Conservation (phyloP, 768 basidiomycete species). For the Mycena sanguinolenta region DNA sequence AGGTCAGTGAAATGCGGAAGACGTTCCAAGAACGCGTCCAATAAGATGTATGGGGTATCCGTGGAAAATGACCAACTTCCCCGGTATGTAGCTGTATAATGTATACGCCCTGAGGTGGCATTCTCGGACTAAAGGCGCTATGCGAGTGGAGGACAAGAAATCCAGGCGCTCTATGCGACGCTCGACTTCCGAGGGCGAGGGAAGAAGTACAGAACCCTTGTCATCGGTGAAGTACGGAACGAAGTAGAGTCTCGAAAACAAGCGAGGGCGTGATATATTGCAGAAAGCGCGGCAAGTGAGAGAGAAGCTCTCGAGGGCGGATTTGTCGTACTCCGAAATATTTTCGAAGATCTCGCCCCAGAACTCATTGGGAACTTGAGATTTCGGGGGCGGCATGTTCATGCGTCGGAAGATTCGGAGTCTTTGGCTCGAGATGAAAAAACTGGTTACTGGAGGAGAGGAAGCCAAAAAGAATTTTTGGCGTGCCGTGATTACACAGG, state of each 20-base stretch:
- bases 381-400: no score
- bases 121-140: constrained; percentile 12
- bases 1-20: not conserved
- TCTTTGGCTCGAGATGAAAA: no score
- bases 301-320: not conserved
- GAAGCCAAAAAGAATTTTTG: no score
- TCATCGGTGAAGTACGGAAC: not conserved
- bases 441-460: no score
- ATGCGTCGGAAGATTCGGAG: no score
- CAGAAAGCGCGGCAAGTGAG: constrained; percentile 6
- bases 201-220: not conserved
- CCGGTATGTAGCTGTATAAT: no score
- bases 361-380: constrained; percentile 17
- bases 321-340: not conserved
- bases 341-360: constrained; percentile 1
- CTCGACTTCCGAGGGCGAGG: not conserved
- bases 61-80: not conserved
- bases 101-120: not conserved
- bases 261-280: not conserved
- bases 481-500: no score
- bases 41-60: constrained; percentile 5
- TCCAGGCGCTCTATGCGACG: constrained; percentile 11
- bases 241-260: not conserved
- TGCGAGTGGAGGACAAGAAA: constrained; percentile 9
- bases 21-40: constrained; percentile 1